Base-by-base conservation (phyloP, 305 asterid species). In the Nicotiana rustica region DNA sequence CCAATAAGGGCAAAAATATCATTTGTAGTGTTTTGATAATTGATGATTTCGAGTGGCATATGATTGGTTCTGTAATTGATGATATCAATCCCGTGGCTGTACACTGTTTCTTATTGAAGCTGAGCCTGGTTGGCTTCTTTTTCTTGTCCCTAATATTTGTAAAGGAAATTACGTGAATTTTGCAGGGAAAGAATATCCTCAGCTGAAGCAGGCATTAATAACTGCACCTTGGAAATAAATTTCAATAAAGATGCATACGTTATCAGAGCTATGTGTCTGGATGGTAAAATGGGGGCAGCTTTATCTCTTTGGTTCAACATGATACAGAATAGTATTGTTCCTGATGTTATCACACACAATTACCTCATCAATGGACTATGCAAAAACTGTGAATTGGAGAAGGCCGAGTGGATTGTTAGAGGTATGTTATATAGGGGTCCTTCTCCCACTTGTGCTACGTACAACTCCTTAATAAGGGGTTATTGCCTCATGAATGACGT, bases 401-500 rank as follows among this genome's bases (percentile, higher is more conserved):
- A 77, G 85, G 96, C 99, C 3, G 94, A 90, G 83, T 89, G 87
- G 91, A 83, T 94, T 86, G 86, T 96, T 33, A 57, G 68, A 38
- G 89, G 92, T 89, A 96, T 96, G 98, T 73, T 85, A 59, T 9
- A 29, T 49, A 85, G 87, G 64, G 99, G 97, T 49, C 95, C 93
- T 83, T 75, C 84, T 79, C 97, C 97, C 69, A 91, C 86, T 80
- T 90, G 96, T 91, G 91, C 93, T 57, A 94, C 97, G 52, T 95
- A 89, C 90, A 95, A 95, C 92, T 90, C 93, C 59, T 88, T 95
- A 84, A 87, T 94, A 86, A 90, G 85, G 55, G 96, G 97, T 81
- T 94, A 90, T 91, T 93, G 97, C 85, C 78, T 73, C 79, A 85
- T 67, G 82, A 82, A 89, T 89, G 73, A 87, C 67, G 83, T 92